A percentile compares a stretch with the other conserved stretches of the same genome.
phyloP scores from a whole-genome alignment of 768 basidiomycete genomes.

The Russula sp. region DNA sequence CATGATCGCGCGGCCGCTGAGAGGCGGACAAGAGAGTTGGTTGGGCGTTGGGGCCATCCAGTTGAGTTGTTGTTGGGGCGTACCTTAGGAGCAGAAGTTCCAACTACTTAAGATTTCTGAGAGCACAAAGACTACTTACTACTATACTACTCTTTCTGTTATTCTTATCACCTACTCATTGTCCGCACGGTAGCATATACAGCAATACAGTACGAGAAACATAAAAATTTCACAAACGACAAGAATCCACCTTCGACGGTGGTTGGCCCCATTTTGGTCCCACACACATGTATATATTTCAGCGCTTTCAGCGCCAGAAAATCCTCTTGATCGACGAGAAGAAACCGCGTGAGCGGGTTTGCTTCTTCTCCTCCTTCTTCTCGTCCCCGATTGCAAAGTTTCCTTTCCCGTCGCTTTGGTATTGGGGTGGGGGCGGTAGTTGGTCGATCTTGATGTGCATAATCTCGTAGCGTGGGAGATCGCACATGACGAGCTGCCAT shows the following conservation, averaged over 20 bases:
- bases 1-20: constrained; percentile 26
- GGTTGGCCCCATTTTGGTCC: no score
- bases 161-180: not conserved
- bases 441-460: constrained; percentile 24
- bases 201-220: no score
- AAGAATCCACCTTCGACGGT: no score
- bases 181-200: no score
- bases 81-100: not conserved
- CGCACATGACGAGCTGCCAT: constrained; percentile 21
- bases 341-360: constrained; percentile 2
- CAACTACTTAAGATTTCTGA: not conserved
- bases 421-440: constrained; percentile 21
- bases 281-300: no score
- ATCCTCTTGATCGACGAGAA: constrained; percentile 21
- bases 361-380: not conserved
- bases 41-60: constrained; percentile 27
- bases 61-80: constrained; percentile 14
- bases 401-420: constrained; percentile 18
- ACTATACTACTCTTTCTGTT: not conserved
- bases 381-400: not conserved
- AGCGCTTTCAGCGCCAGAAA: not conserved
- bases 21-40: constrained; percentile 1
- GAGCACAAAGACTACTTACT: not conserved
- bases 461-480: constrained; percentile 24
- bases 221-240: no score